phyloP scores from a whole-genome alignment of 176 grass and related monocot species.

The Musa itinerans region DNA sequence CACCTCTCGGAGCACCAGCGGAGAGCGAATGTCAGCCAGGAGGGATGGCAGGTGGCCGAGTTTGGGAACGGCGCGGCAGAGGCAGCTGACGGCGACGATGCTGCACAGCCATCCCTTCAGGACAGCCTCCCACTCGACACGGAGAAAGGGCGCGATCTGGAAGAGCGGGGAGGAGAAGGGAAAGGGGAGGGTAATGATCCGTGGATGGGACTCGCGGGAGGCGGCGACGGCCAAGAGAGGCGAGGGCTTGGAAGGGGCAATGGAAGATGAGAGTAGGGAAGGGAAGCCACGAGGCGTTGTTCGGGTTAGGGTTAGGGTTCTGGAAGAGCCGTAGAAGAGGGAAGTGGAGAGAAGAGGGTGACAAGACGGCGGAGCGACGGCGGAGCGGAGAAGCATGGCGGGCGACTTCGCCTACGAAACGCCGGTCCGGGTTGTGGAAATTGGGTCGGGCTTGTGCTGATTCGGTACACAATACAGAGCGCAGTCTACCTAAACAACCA shows the following conservation, averaged over 20 bases:
- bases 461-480: no score
- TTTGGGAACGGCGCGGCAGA: constrained; percentile 48
- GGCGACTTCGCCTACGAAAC: background rate
- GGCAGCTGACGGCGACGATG: constrained; percentile 43
- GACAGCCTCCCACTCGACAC: constrained; percentile 44
- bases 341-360: background rate
- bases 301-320: constrained; percentile 24
- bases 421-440: background rate
- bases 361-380: background rate
- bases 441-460: no score
- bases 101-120: constrained; percentile 60
- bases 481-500: no score
- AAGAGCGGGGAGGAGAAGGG: constrained; percentile 13
- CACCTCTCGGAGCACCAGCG: background rate
- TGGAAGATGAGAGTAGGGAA: constrained; percentile 1
- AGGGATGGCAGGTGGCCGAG: constrained; percentile 43
- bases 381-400: background rate
- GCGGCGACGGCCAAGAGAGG: background rate
- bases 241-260: constrained; percentile 10
- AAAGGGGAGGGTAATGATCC: background rate
- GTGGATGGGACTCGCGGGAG: background rate
- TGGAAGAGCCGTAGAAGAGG: constrained; percentile 6
- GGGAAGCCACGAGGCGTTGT: background rate
- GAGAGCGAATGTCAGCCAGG: constrained; percentile 7
- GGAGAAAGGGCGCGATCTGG: constrained; percentile 34